Evolutionary conservation across 2,329 filamentous ascomycete species (phyloP).

Genomic region (Fusarium sp.): DNA sequence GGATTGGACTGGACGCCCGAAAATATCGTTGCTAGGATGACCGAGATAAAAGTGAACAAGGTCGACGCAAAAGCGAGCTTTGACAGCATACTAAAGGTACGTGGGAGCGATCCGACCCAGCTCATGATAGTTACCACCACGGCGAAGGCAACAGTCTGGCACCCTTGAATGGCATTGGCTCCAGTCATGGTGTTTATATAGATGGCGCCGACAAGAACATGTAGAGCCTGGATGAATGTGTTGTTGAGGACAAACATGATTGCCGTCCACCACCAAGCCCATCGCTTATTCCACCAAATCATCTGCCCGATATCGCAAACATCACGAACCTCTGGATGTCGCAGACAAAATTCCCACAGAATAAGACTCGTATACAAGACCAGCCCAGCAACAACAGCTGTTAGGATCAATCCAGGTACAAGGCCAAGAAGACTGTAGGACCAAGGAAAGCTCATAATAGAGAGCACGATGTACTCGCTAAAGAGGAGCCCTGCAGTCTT

Average conservation of each 20-base stretch:
- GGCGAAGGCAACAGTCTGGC: conserved; percentile 83
- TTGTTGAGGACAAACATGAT: conserved; percentile 95
- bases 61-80: conserved; percentile 83
- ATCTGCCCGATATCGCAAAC: conserved; percentile 94
- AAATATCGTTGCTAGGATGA: conserved; percentile 86
- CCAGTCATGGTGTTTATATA: conserved; percentile 90
- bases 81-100: conserved; percentile 84
- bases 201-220: conserved; percentile 84
- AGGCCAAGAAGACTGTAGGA: conserved; percentile 89
- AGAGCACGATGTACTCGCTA: conserved; percentile 91
- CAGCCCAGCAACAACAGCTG: conserved; percentile 77
- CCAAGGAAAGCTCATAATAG: conserved; percentile 95
- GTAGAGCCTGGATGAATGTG: conserved; percentile 85
- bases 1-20: conserved; percentile 80
- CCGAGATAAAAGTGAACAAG: conserved; percentile 88
- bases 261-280: conserved; percentile 76
- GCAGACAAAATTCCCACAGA: conserved; percentile 85
- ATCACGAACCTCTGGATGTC: conserved; percentile 89
- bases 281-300: conserved; percentile 85
- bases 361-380: conserved; percentile 79
- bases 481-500: conserved; percentile 93
- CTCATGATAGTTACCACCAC: conserved; percentile 79
- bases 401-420: conserved; percentile 85
- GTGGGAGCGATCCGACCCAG: conserved; percentile 82
- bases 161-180: conserved; percentile 68